These are phyloP conservation scores for Cladosporium oxysporum DNA, from an alignment of 2,329 filamentous ascomycete genomes.

Conservation along the genomic window DNA sequence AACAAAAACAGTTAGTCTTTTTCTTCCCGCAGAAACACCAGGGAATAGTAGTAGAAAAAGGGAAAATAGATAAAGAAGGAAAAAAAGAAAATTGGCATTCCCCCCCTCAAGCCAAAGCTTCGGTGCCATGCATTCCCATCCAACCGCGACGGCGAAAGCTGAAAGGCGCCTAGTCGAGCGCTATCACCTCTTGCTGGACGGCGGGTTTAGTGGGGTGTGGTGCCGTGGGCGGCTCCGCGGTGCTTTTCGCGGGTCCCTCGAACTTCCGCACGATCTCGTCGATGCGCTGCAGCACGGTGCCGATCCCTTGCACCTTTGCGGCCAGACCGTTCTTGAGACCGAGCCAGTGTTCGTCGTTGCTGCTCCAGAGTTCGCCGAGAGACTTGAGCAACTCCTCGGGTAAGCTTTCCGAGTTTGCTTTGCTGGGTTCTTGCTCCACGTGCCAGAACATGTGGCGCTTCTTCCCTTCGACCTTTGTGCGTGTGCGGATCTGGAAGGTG, in stretches of 20 bases:
- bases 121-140: neutral
- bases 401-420: slow-evolving; percentile 7
- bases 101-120: neutral
- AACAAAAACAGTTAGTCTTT: neutral
- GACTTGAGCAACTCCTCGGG: slow-evolving; percentile 36
- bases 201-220: neutral
- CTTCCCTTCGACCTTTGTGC: slow-evolving; percentile 27
- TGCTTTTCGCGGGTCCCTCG: slow-evolving; percentile 7
- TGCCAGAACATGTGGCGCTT: slow-evolving; percentile 41
- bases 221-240: neutral
- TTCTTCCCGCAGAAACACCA: neutral
- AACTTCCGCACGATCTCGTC: slow-evolving; percentile 42
- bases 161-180: slow-evolving; percentile 30
- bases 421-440: slow-evolving; percentile 34
- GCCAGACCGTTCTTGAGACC: slow-evolving; percentile 43
- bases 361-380: slow-evolving; percentile 38
- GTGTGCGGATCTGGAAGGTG: slow-evolving; percentile 41
- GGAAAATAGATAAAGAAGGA: neutral
- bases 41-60: neutral
- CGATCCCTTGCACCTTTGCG: slow-evolving; percentile 39
- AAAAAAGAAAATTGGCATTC: neutral
- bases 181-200: slow-evolving; percentile 31
- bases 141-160: neutral
- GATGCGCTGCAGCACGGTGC: slow-evolving; percentile 39
- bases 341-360: slow-evolving; percentile 38